These are phyloP conservation scores for Ogataea nakhonphanomensis DNA, from an alignment of 805 yeast species.

Conservation along the genomic window DNA sequence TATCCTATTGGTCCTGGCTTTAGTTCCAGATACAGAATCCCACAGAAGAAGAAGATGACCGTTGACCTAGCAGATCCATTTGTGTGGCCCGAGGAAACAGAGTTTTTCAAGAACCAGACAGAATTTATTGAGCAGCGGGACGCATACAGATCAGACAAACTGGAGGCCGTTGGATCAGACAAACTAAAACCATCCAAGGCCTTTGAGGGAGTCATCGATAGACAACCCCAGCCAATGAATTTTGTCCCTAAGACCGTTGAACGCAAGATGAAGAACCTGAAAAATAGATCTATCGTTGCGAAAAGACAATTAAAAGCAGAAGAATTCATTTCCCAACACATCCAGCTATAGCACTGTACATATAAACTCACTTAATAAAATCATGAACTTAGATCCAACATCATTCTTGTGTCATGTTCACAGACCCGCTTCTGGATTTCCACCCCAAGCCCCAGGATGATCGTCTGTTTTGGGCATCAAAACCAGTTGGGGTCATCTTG, in stretches of 20 bases:
- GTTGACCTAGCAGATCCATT: conserved; percentile 95
- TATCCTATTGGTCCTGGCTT: conserved; percentile 52
- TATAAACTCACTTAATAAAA: conserved; percentile 13
- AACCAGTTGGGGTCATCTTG: conserved; percentile 5
- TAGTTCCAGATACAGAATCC: conserved; percentile 67
- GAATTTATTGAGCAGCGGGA: conserved; percentile 43
- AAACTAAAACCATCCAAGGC: conserved; percentile 62
- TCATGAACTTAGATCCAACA: conserved; percentile 1
- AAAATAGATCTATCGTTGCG: conserved; percentile 32
- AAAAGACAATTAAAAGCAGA: conserved; percentile 28
- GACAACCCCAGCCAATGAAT: conserved; percentile 57
- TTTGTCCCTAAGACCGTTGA: conserved; percentile 53
- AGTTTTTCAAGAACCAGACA: conserved; percentile 32
- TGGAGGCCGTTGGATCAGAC: conserved; percentile 60
- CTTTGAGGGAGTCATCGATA: conserved; percentile 64
- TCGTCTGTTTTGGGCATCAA: conserved; percentile 15
- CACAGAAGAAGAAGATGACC: conserved; percentile 93
- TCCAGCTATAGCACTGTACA: conserved; percentile 36
- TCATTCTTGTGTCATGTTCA: conserved; percentile 6
- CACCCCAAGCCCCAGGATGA: conserved; percentile 28
- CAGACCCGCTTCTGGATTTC: conserved; percentile 21
- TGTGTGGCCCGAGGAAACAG: conserved; percentile 78
- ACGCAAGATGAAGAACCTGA: conserved; percentile 45
- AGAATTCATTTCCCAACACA: conserved; percentile 38
- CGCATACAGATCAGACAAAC: conserved; percentile 49